Percentiles rank a stretch among this genome's conserved stretches.
Conservation (phyloP, 2,329 filamentous ascomycete genomes). For the Pestalotiopsis sp. region DNA sequence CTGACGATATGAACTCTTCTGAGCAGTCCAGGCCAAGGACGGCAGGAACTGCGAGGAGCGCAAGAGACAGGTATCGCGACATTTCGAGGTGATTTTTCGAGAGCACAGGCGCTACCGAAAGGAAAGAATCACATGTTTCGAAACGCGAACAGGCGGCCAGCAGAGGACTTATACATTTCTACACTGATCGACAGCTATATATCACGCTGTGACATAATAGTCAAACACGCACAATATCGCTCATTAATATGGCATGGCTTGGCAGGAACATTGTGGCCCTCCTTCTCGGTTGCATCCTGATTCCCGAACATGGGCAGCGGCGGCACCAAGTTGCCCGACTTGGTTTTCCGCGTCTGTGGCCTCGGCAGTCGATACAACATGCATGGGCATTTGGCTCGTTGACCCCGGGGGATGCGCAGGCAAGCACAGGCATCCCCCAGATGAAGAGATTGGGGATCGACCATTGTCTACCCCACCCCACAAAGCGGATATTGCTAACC, state of each 20-base stretch:
- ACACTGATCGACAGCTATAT: neutral
- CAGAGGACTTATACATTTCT: neutral
- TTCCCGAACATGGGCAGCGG: neutral
- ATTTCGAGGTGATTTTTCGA: neutral
- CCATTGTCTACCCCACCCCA: neutral
- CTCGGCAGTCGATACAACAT: neutral
- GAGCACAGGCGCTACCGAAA: neutral
- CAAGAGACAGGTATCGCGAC: neutral
- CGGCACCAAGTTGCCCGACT: neutral
- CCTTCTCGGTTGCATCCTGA: neutral
- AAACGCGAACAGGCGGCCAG: neutral
- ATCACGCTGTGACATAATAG: neutral
- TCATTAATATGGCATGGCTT: neutral
- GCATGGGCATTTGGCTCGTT: neutral
- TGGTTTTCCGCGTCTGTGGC: neutral
- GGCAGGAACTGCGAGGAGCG: neutral
- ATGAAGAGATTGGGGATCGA: neutral
- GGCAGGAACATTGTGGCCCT: neutral
- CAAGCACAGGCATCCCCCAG: neutral
- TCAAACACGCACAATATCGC: neutral
- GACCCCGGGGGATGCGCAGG: neutral
- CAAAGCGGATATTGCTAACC: neutral
- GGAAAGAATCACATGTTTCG: neutral
- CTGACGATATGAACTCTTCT: constrained; percentile 21
- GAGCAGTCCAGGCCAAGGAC: constrained; percentile 21